Conservation (phyloP, 257 asterid species). For the Nicotiana undulata region DNA sequence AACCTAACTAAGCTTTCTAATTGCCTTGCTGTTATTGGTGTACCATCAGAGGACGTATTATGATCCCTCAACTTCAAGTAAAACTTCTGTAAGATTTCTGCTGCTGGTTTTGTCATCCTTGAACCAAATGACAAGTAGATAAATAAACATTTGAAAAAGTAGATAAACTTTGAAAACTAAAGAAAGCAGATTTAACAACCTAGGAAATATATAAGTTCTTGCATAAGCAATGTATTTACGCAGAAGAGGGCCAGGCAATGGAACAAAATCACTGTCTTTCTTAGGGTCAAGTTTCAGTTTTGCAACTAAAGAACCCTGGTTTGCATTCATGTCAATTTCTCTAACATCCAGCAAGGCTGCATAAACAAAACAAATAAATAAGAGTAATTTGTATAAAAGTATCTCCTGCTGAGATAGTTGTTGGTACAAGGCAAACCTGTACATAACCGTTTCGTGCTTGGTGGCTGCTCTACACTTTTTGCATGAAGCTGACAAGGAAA, state of each 20-base stretch:
- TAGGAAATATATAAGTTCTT: conserved; percentile 68
- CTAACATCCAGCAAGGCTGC: conserved; percentile 49
- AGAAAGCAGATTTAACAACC: conserved; percentile 42
- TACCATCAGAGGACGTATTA: conserved; percentile 73
- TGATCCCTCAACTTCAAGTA: conserved; percentile 78
- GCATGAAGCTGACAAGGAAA: conserved; percentile 79
- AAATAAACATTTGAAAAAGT: conserved; percentile 12
- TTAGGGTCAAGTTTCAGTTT: conserved; percentile 78
- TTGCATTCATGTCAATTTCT: conserved; percentile 33
- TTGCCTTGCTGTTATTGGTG: conserved; percentile 97
- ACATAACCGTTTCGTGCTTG: conserved; percentile 64
- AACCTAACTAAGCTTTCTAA: conserved; percentile 90
- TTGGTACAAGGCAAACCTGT: conserved; percentile 41
- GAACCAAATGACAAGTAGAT: conserved; percentile 15
- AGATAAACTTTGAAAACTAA: not conserved
- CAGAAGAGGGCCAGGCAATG: conserved; percentile 89
- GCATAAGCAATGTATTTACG: conserved; percentile 96
- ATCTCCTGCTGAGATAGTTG: not conserved
- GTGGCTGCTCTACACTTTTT: conserved; percentile 56
- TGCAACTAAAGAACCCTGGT: conserved; percentile 53
- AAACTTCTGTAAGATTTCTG: conserved; percentile 87
- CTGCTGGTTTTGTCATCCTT: conserved; percentile 94
- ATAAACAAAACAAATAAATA: conserved; percentile 5
- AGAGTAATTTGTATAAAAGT: conserved; percentile 17
- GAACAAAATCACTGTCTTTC: conserved; percentile 72